phyloP scores from a whole-genome alignment of 345 rosid genomes.

The Draba incana region DNA sequence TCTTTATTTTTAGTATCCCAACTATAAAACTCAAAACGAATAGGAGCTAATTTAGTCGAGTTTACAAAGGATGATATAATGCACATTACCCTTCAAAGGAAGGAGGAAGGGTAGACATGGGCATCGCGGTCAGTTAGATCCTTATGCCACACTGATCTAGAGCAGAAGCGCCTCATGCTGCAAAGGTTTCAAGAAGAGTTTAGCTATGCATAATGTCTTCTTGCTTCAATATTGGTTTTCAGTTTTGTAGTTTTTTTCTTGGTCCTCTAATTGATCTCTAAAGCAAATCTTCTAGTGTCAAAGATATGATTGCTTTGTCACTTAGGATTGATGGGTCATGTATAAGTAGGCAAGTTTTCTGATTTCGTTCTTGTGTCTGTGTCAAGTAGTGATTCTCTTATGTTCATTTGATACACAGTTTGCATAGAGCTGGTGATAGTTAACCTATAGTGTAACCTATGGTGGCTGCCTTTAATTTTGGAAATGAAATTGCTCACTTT shows the following conservation, averaged over 20 bases:
- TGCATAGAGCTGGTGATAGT: conserved; percentile 6
- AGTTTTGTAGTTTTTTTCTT: background rate
- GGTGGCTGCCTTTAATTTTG: background rate
- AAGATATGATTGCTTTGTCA: background rate
- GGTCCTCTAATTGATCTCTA: background rate
- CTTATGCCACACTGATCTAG: conserved; percentile 60
- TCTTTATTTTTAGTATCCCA: too few relatives aligned
- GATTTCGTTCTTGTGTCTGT: background rate
- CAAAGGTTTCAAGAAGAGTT: conserved; percentile 98
- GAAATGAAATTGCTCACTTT: conserved; percentile 5
- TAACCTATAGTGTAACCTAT: background rate
- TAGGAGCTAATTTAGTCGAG: too few relatives aligned
- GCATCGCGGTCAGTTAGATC: conserved; percentile 76
- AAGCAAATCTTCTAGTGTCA: background rate
- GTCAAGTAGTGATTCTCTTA: too few relatives aligned
- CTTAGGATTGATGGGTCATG: too few relatives aligned
- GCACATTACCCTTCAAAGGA: conserved; percentile 79
- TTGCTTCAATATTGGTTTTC: background rate
- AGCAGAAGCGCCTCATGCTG: conserved; percentile 92
- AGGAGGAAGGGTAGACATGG: conserved; percentile 88
- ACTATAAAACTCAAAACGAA: too few relatives aligned
- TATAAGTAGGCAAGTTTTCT: background rate
- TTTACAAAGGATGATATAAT: conserved; percentile 56
- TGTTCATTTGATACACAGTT: too few relatives aligned
- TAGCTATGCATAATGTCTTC: conserved; percentile 8